Evolutionary conservation across 306 rosid species (phyloP).

Genomic region (Ormosia semicastrata): DNA sequence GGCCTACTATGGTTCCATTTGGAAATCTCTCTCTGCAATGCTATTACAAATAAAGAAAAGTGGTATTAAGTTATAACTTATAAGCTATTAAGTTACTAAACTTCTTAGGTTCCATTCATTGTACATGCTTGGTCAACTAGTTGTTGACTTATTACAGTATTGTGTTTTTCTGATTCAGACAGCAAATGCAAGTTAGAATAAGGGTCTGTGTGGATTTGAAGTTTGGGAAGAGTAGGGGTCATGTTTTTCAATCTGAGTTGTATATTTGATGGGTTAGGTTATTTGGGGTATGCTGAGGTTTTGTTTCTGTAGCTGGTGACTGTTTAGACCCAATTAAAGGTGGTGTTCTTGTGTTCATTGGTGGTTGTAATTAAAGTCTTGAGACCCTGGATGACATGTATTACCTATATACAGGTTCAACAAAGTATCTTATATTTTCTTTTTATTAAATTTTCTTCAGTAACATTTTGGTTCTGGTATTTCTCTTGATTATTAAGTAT

Average conservation of each 20-base stretch:
- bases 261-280: no score
- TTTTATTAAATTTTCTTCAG: not conserved
- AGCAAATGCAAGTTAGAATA: not conserved
- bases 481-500: constrained; percentile 10
- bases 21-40: not conserved
- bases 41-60: not conserved
- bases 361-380: constrained; percentile 93
- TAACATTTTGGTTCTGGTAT: constrained; percentile 19
- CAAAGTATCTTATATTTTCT: constrained; percentile 12
- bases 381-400: constrained; percentile 93
- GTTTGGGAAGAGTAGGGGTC: no score
- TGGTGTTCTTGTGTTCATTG: constrained; percentile 85
- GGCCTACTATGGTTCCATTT: not conserved
- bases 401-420: constrained; percentile 83
- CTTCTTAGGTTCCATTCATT: not conserved
- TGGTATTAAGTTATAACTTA: not conserved
- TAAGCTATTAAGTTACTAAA: not conserved
- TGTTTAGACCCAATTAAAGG: constrained; percentile 76
- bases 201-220: not conserved
- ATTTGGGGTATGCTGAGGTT: no score
- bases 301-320: constrained; percentile 84
- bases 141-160: not conserved
- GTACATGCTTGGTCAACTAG: not conserved
- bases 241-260: no score
- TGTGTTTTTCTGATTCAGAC: not conserved